Base-by-base conservation (phyloP, 345 rosid species). In the Rhodamnia rubescens region DNA sequence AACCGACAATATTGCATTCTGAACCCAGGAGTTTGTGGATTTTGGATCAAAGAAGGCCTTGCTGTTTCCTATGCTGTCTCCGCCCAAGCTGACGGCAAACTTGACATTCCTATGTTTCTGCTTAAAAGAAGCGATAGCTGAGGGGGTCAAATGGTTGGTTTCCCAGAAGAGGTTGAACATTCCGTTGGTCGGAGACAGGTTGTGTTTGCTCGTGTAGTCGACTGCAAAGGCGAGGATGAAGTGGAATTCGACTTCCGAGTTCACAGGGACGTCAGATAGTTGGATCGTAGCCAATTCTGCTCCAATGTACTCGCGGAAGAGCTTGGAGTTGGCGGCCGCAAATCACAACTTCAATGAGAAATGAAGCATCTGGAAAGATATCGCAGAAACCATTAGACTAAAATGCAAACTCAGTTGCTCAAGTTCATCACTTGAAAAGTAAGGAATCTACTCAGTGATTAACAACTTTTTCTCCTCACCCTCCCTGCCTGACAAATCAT, bases 171-270 rank as follows among this genome's bases (percentile, higher is more conserved):
- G 49, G 80, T 88, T 88, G 91, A 90, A 91, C 8, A 87, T 84
- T 14, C 90, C 92, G 53, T 87, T 83, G 40, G 92, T 91, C 32
- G 92, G 91, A 13, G 89, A 82, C 8, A 90, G 87, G 24, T 88
- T 86, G 84, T 53, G 55, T 47, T 84, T 57, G 12, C 88, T 82
- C 74, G 86, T 88, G 49, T 90, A 87, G 86, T 90, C 91, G 16
- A 90, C 88, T 64, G 90, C 92, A 81, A 90, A 89, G 59, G 92
- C 85, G 9, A 92, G 90, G 69, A 92, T 89, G 89, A 85, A 90
- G 83, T 90, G 90, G 83, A 91, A 89, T 16, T 92, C 89, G 24
- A 89, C 87, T 26, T 87, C 56, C 13, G 88, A 57, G 84, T 89
- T 88, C 16, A 89, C 83, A 18, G 92, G 92, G 18, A 91, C 85